Evolutionary conservation across 176 grass and related monocot genomes (phyloP).

Genomic region (Lolium perenne): DNA sequence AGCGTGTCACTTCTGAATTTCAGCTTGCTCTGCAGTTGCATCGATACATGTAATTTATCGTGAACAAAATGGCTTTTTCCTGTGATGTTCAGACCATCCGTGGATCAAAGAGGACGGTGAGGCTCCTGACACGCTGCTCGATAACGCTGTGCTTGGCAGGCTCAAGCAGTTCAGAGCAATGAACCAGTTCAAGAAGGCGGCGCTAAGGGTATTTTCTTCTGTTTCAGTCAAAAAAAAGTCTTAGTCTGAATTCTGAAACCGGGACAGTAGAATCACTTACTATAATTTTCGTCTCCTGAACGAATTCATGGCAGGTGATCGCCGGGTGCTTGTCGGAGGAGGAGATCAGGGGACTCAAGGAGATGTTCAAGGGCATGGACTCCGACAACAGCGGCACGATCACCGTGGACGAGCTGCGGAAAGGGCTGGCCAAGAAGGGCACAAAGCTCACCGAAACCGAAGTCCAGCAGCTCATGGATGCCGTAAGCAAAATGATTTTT

Average conservation of each 20-base stretch:
- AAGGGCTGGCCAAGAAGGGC: slow-evolving; percentile 78
- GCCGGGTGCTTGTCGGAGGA: slow-evolving; percentile 84
- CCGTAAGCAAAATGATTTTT: slow-evolving; percentile 59
- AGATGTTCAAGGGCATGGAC: slow-evolving; percentile 93
- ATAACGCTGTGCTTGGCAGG: slow-evolving; percentile 70
- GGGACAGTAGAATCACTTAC: too few relatives aligned
- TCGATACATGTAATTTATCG: too few relatives aligned
- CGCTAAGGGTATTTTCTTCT: slow-evolving; percentile 44
- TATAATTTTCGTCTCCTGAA: neutral
- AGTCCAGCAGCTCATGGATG: slow-evolving; percentile 85
- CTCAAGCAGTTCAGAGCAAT: slow-evolving; percentile 92
- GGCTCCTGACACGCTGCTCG: slow-evolving; percentile 51
- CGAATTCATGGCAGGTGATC: slow-evolving; percentile 54
- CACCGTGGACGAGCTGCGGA: slow-evolving; percentile 71
- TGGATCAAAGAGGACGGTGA: slow-evolving; percentile 89
- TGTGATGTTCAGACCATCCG: slow-evolving; percentile 61
- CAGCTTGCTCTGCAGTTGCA: neutral
- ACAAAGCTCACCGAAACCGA: slow-evolving; percentile 75
- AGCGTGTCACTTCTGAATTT: neutral
- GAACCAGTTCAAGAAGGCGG: slow-evolving; percentile 93
- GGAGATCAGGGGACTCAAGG: slow-evolving; percentile 81
- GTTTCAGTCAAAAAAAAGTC: neutral
- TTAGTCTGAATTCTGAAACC: neutral
- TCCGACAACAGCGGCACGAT: slow-evolving; percentile 81
- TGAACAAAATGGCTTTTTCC: neutral